Evolutionary conservation across 129 eudicot genomes (phyloP).

Genomic region (Flaveria bidentis): DNA sequence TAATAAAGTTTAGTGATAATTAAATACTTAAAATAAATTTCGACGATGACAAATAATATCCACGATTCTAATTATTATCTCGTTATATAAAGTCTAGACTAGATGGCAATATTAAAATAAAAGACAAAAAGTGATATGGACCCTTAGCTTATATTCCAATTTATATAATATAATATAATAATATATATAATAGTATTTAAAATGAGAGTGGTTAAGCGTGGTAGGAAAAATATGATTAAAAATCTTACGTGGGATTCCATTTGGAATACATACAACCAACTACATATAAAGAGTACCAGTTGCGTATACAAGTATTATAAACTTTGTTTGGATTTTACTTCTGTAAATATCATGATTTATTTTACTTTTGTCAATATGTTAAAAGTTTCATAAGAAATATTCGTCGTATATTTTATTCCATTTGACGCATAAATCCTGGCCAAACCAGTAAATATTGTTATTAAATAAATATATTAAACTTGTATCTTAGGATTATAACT

Average conservation of each 20-base stretch:
- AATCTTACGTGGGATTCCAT: constrained; percentile 40
- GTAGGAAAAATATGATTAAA: constrained; percentile 21
- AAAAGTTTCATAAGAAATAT: not conserved
- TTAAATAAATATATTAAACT: not conserved
- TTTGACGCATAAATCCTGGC: not conserved
- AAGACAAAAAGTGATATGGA: not conserved
- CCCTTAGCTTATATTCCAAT: constrained; percentile 4
- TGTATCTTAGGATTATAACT: too few relatives aligned
- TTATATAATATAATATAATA: not conserved
- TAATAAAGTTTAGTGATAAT: not conserved
- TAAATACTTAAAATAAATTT: not conserved
- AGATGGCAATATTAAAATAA: constrained; percentile 9
- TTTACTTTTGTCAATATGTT: not conserved
- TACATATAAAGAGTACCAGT: constrained; percentile 6
- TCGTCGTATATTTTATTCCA: not conserved
- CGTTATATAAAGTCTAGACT: not conserved
- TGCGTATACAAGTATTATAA: not conserved
- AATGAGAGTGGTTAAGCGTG: constrained; percentile 19
- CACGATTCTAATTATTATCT: not conserved
- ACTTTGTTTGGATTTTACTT: not conserved
- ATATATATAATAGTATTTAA: not conserved
- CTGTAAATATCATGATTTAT: not conserved
- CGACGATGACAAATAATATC: not conserved
- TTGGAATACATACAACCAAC: constrained; percentile 29
- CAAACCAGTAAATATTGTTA: not conserved